Conservation (phyloP, 1,284 basidiomycete genomes). For the Cutaneotrichosporon curvatum region DNA sequence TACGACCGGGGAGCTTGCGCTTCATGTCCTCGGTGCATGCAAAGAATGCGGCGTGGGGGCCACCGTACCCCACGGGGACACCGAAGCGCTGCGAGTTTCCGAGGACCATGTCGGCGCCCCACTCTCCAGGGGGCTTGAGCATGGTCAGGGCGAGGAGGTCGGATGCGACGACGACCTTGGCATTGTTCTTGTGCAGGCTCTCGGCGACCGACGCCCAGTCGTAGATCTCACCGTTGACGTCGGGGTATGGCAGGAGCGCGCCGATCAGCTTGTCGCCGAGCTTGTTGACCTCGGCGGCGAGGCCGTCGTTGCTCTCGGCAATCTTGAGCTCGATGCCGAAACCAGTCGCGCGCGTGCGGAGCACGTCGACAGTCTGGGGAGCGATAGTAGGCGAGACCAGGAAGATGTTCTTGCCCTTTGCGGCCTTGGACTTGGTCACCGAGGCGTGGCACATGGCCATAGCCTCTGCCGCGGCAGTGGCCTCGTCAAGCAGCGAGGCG, state of each 20-base stretch:
- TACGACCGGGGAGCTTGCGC: slow-evolving; percentile 91
- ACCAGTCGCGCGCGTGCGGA: slow-evolving; percentile 78
- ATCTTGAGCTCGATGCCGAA: slow-evolving; percentile 77
- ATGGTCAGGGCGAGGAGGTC: slow-evolving; percentile 89
- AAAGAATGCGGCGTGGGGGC: slow-evolving; percentile 93
- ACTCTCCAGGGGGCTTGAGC: slow-evolving; percentile 94
- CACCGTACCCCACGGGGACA: slow-evolving; percentile 82
- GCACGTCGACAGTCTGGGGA: slow-evolving; percentile 79
- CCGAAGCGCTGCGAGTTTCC: slow-evolving; percentile 92
- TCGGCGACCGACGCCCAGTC: slow-evolving; percentile 67
- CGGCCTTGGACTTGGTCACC: slow-evolving; percentile 45
- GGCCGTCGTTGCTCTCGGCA: slow-evolving; percentile 42
- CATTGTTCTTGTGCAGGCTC: slow-evolving; percentile 67
- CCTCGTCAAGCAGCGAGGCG: slow-evolving; percentile 83
- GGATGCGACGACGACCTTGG: slow-evolving; percentile 76
- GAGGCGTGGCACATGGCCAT: slow-evolving; percentile 47
- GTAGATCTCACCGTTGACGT: slow-evolving; percentile 76
- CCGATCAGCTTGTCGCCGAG: slow-evolving; percentile 64
- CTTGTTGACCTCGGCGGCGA: slow-evolving; percentile 53
- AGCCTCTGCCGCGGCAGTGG: slow-evolving; percentile 86
- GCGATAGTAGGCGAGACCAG: slow-evolving; percentile 73
- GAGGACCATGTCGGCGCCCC: slow-evolving; percentile 93
- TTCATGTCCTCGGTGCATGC: slow-evolving; percentile 87
- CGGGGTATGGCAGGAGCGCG: slow-evolving; percentile 84
- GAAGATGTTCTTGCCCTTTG: slow-evolving; percentile 73